Evolutionary conservation across 192 early-diverging fungal genomes (phyloP).

Genomic region (Thamnidium elegans): DNA sequence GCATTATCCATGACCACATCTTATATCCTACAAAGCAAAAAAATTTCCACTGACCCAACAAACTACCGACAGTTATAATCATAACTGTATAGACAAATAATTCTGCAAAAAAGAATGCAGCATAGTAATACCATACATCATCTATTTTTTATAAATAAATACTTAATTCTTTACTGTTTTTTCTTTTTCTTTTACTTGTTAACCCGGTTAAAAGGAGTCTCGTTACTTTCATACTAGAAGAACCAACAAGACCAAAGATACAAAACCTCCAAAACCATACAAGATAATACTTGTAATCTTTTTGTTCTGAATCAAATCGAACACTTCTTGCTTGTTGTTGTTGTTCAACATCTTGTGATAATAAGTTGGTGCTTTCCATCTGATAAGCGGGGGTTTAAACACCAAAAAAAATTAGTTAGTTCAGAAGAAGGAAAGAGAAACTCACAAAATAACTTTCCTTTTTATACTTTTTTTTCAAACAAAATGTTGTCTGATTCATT

Average conservation of each 20-base stretch:
- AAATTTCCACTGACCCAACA: conserved; percentile 10
- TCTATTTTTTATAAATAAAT: background rate
- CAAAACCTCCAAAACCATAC: conserved; percentile 10
- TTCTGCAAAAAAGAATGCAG: conserved; percentile 8
- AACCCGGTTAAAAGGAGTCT: conserved; percentile 9
- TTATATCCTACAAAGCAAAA: conserved; percentile 5
- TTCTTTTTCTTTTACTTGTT: conserved; percentile 3
- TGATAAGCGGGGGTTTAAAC: background rate
- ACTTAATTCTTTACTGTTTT: background rate
- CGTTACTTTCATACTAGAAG: conserved; percentile 10
- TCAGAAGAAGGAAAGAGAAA: background rate
- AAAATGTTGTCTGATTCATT: conserved; percentile 3
- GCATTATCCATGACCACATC: conserved; percentile 8
- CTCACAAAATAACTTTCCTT: background rate
- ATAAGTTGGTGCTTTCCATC: background rate
- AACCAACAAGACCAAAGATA: conserved; percentile 10
- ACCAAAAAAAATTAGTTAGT: background rate
- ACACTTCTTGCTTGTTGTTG: background rate
- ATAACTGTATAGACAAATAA: conserved; percentile 11
- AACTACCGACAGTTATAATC: conserved; percentile 9
- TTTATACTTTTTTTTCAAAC: background rate
- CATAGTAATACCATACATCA: conserved; percentile 15
- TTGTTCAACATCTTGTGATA: background rate
- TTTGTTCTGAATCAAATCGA: background rate
- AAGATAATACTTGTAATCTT: background rate